Conservation (phyloP, 768 basidiomycete species). For the Pulveroboletus sp. region DNA sequence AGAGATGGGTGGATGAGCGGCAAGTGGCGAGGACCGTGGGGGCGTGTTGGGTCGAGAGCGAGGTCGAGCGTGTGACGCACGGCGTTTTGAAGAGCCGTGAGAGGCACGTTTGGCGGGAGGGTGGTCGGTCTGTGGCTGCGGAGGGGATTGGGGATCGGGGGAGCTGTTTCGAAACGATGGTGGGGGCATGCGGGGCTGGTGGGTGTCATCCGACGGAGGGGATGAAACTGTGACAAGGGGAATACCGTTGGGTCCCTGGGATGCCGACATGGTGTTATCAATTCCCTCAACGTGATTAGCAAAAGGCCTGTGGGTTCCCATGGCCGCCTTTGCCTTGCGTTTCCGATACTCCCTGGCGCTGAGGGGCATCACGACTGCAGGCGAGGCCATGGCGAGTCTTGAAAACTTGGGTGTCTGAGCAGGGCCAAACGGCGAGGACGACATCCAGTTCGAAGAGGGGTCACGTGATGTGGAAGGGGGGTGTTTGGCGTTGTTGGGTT, state of each 20-base stretch:
- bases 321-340: slow-evolving; percentile 11
- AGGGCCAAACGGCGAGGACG: slow-evolving; percentile 30
- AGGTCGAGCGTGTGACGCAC: slow-evolving; percentile 5
- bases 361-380: slow-evolving; percentile 30
- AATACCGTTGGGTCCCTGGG: neutral
- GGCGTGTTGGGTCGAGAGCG: slow-evolving; percentile 20
- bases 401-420: slow-evolving; percentile 29
- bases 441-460: slow-evolving; percentile 26
- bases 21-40: slow-evolving; percentile 14
- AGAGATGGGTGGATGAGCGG: slow-evolving; percentile 15
- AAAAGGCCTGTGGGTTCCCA: neutral
- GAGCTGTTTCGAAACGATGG: neutral
- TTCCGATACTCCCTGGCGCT: slow-evolving; percentile 29
- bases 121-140: slow-evolving; percentile 7
- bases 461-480: slow-evolving; percentile 24
- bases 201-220: slow-evolving; percentile 5
- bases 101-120: slow-evolving; percentile 1
- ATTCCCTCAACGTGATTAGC: slow-evolving; percentile 12
- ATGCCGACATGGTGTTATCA: slow-evolving; percentile 6
- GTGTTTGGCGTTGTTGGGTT: slow-evolving; percentile 11
- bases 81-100: no score
- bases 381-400: slow-evolving; percentile 26
- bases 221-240: slow-evolving; percentile 17
- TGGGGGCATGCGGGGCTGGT: neutral
- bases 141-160: neutral